Base-by-base conservation (phyloP, 2,329 filamentous ascomycete species). In the Thelonectria rubi region DNA sequence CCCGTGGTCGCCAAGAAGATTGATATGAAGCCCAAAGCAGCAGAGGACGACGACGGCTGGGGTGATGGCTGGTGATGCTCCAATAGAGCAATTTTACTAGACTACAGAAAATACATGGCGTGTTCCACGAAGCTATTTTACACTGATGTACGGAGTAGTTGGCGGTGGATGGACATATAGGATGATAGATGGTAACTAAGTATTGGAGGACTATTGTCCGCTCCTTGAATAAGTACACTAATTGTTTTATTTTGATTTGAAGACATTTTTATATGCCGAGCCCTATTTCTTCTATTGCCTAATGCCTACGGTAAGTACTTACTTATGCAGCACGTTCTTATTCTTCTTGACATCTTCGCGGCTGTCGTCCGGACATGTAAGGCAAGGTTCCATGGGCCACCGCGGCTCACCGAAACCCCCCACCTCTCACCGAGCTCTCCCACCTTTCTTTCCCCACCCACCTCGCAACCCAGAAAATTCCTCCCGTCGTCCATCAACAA, bases 11-110 rank as follows among this genome's bases (percentile, higher is more conserved):
- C 84, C 1, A 93, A 92, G 78, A 91, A 90, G 77, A 86, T 92
- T 64, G 86, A 91, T 69, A 84, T 86, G 69, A 88, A 87, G 69
- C 89, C 89, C 0, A 90, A 89, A 73, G 80, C 82, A 48, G 75
- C 78, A 3, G 86, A 79, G 1, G 84, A 84, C 21, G 85, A 86
- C 46, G 87, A 88, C 69, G 86, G 82, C 1, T 91, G 88, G 88
- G 88, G 86, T 5, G 87, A 89, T 64, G 86, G 86, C 8, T 90
- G 88, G 88, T 88, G 77, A 67, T 10, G 10, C 10, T 20, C 14
- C 5, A 8, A 3, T 12, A 15, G 9, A 37, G 15, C 12, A 14
- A 24, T 18, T n/a, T 4, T 24, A 34, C 3, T 11, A 20, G 42
- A 11, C 1, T 37, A 40, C 48, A 4, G 26, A 46, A 47, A 42